Base-by-base conservation (phyloP, 441 rosid species). In the Cnidoscolus chayamansa region DNA sequence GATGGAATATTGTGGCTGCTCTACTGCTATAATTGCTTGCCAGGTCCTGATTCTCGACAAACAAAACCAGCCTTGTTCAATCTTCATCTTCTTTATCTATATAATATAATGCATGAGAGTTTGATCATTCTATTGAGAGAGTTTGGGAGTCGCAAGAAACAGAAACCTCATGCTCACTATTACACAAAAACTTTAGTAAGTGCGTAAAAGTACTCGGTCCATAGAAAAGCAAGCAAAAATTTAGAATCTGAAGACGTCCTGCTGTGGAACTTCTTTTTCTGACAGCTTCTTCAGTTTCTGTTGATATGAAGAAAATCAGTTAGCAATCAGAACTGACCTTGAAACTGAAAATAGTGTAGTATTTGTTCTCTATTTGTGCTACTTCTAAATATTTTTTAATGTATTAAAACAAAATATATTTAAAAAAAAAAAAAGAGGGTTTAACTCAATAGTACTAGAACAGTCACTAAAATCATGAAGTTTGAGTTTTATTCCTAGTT, bases 201-300 rank as follows among this genome's bases (percentile, higher is more conserved):
- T 3, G 16, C 19, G 51, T 43, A 10, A 63, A 63, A 45, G 51
- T 13, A 45, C 31, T 15, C 19, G 12, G 15, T 30, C 47, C 58
- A 51, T 25, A 37, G 31, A 16, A 5, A 10, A 2, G 2, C 11
- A 32, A 47, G 56, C 56, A 67, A 25, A 1, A 49, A 51, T 56
- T 37, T 70, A 57, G 62, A 72, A 51, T 73, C 69, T 25, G 47
- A 68, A 59, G 51, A 71, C 58, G 73, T 88, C 95, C 48, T 86
- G 91, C 74, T 81, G 16, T 25, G 88, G 83, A 66, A 79, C 17
- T 49, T 84, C 89, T 10, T 81, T 3, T 35, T 86, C 93, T 16
- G 88, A 85, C 78, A 92, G 74, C 82, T 84, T 81, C 93, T 94
- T 92, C 86, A 94, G 71, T 86, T 92, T 94, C 98, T 94, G 93